These are phyloP conservation scores for Raphidocelis subcapitata DNA, from an alignment of 139 green algal genomes.

Conservation along the genomic window DNA sequence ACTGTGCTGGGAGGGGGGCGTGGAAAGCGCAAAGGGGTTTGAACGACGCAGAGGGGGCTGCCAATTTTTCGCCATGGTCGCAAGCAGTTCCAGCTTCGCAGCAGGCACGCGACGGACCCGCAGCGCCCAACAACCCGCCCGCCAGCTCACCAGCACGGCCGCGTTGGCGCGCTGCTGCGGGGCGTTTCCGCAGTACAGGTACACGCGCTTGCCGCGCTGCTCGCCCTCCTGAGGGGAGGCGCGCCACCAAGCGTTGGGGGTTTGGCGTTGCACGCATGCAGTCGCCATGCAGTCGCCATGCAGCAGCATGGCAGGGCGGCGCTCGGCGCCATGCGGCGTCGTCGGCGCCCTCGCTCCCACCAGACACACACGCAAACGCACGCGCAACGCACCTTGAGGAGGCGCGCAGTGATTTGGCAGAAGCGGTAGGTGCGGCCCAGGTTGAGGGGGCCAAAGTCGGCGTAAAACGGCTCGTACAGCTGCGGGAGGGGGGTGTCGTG, in stretches of 20 bases:
- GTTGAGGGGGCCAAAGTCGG: conserved; percentile 92
- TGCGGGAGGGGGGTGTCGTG: conserved; percentile 27
- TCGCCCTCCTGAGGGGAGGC: conserved; percentile 56
- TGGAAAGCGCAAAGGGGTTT: too few relatives aligned
- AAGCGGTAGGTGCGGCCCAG: conserved; percentile 80
- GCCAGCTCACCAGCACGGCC: conserved; percentile 65
- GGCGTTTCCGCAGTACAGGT: conserved; percentile 64
- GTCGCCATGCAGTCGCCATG: too few relatives aligned
- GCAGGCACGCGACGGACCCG: too few relatives aligned
- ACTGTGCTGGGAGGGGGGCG: not conserved
- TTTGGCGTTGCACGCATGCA: too few relatives aligned
- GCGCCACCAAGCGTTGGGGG: too few relatives aligned
- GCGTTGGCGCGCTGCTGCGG: conserved; percentile 77
- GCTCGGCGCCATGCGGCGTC: too few relatives aligned
- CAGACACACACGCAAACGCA: not conserved
- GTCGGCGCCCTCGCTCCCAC: not conserved
- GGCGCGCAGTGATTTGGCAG: conserved; percentile 58
- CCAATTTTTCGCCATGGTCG: too few relatives aligned
- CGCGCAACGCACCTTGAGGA: conserved; percentile 58
- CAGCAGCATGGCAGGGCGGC: too few relatives aligned
- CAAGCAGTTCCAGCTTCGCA: too few relatives aligned
- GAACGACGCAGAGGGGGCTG: too few relatives aligned
- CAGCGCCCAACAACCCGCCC: too few relatives aligned
- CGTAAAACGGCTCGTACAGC: conserved; percentile 92
- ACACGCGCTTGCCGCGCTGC: conserved; percentile 53